These are phyloP conservation scores for Sporothrix brunneoviolacea DNA, from an alignment of 2,329 filamentous ascomycete species.

Conservation along the genomic window DNA sequence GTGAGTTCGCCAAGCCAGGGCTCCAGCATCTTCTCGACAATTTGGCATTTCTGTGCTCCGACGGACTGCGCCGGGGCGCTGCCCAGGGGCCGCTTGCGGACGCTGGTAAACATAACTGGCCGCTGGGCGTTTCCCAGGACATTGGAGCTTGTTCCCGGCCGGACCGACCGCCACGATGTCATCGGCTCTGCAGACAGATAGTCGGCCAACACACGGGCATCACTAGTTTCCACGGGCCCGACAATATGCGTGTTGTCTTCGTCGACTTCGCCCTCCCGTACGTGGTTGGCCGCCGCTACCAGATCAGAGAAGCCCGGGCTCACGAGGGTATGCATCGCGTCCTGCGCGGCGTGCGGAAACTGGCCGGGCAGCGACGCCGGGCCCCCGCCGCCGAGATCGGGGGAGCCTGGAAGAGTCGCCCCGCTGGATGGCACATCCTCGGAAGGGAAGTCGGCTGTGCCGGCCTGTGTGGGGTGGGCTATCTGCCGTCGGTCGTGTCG, in stretches of 20 bases:
- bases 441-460: no score
- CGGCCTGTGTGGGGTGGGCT: background rate
- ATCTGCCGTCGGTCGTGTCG: background rate
- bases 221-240: background rate
- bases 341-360: no score
- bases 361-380: no score
- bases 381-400: no score
- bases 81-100: slow-evolving; percentile 4
- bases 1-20: slow-evolving; percentile 45
- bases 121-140: no score
- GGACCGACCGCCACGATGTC: background rate
- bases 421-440: no score
- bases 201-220: slow-evolving; percentile 5
- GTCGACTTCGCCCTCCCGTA: no score
- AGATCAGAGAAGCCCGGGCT: no score
- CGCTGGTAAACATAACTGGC: slow-evolving; percentile 1
- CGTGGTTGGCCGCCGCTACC: no score
- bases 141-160: background rate
- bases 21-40: slow-evolving; percentile 53
- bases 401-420: no score
- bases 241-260: slow-evolving; percentile 7
- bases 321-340: no score
- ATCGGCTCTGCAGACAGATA: background rate
- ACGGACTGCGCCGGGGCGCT: background rate
- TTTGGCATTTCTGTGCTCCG: slow-evolving; percentile 23